Percentiles rank a stretch among this genome's conserved stretches.
phyloP scores from a whole-genome alignment of 305 asterid species.

The Galium porrigens region DNA sequence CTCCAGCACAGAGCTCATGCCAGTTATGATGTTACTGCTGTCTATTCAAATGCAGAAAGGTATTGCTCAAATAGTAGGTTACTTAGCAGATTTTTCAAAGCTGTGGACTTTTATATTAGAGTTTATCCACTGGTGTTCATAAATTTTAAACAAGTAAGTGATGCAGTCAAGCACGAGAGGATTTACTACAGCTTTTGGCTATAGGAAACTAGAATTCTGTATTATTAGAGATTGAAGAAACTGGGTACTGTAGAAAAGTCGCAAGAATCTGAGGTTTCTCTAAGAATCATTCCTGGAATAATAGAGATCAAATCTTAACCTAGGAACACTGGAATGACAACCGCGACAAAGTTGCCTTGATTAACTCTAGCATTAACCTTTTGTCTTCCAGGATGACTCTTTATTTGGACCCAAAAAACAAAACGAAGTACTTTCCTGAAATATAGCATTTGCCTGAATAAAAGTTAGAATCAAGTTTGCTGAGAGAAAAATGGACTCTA shows the following conservation, averaged over 20 bases:
- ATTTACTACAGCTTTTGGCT: not conserved
- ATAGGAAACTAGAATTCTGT: not conserved
- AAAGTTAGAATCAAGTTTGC: not conserved
- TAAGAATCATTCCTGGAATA: not conserved
- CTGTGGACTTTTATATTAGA: not conserved
- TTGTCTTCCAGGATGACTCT: not conserved
- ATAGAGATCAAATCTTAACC: not conserved
- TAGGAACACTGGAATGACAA: not conserved
- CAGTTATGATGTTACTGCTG: constrained; percentile 29
- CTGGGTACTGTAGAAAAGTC: not conserved
- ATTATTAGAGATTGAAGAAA: not conserved
- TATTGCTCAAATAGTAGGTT: constrained; percentile 10
- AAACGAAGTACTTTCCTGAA: not conserved
- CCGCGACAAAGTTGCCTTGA: not conserved
- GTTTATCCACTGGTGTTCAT: not conserved
- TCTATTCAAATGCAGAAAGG: constrained; percentile 76
- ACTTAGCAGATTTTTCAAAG: not conserved
- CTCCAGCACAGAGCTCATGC: constrained; percentile 37
- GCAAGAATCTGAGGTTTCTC: not conserved
- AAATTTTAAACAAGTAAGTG: not conserved
- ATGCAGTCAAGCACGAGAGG: not conserved
- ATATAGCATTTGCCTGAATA: not conserved
- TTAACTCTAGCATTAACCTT: not conserved
- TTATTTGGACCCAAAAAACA: not conserved
- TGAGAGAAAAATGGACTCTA: not conserved